A percentile compares a stretch with the other conserved stretches of the same genome.
These are phyloP conservation scores for Blastobotrys elegans DNA, from an alignment of 1,139 yeast species.

Conservation along the genomic window DNA sequence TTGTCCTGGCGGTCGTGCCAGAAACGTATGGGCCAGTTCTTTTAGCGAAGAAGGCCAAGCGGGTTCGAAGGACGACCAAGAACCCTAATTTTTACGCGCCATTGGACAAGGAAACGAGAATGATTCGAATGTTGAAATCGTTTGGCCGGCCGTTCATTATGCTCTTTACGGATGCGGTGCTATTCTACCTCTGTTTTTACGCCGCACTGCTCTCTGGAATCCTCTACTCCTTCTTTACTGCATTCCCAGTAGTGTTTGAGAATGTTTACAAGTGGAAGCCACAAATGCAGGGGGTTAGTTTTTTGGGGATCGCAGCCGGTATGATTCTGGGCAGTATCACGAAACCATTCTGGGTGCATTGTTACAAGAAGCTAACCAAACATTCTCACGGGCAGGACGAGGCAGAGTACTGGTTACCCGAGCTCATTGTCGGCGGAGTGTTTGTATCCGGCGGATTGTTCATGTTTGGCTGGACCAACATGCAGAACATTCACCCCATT, in stretches of 20 bases:
- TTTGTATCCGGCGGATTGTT: conserved; percentile 54
- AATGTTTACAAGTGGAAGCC: conserved; percentile 43
- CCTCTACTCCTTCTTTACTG: conserved; percentile 57
- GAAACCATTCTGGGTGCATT: conserved; percentile 19
- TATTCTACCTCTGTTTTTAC: conserved; percentile 9
- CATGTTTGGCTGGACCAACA: conserved; percentile 64
- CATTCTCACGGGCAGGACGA: conserved; percentile 23
- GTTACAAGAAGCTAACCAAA: conserved; percentile 16
- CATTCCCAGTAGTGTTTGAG: conserved; percentile 53
- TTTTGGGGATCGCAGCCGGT: conserved; percentile 31
- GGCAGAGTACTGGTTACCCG: conserved; percentile 49
- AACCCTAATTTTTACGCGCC: conserved; percentile 12
- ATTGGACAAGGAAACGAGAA: conserved; percentile 3
- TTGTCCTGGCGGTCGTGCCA: conserved; percentile 45
- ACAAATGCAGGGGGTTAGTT: conserved; percentile 14
- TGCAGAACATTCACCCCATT: conserved; percentile 72
- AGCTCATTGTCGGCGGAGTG: conserved; percentile 41
- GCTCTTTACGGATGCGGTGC: conserved; percentile 7
- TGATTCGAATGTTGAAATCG: not conserved
- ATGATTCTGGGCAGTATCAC: conserved; percentile 14
- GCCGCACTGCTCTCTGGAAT: conserved; percentile 46
- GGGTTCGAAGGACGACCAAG: conserved; percentile 35
- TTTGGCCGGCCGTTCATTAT: conserved; percentile 9
- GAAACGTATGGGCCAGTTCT: conserved; percentile 64
- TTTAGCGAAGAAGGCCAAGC: conserved; percentile 48